Evolutionary conservation across 2,329 filamentous ascomycete species (phyloP), one percentile per base, ranked within the genome.

Genomic region (Pseudogymnoascus sp.): DNA sequence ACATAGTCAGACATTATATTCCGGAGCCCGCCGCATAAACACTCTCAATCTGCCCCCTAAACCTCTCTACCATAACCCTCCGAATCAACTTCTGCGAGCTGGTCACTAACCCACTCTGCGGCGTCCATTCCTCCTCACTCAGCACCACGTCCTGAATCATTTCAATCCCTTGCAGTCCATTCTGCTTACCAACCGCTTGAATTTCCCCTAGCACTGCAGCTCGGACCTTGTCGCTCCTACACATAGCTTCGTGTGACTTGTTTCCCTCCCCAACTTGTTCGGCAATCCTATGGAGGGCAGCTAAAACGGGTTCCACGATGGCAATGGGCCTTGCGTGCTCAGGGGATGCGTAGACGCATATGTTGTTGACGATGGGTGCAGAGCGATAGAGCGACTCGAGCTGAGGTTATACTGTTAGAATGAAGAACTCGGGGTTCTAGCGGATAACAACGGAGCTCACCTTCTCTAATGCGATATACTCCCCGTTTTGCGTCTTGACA

Each of bases 381-480:
- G 90, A 87, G 66, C 93, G 88, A 79, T 97, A 97, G 63, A 96
- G 82, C 2, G 93, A 89, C 78, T 97, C 93, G 65, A 97, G 86
- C 80, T 93, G n/a, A 9, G n/a, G 36, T 40, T 40, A 40, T 40
- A 8, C 4, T 17, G n/a, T 40, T 84, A 40, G 15, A 40, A 40
- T 17, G 13, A 40, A 33, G 10, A 11, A 11, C 10, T 11, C 31
- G 11, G 11, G 10, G 9, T 9, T 11, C 4, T 3, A 40, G 6
- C 36, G n/a, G 15, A n/a, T 19, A 10, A n/a, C 3, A 40, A 40
- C n/a, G 36, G n/a, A 2, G 3, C 36, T 17, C n/a, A 9, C 36
- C 36, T 40, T 97, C 80, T 97, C 93, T 3, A 99, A 84, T 21
- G 93, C 95, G 75, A 97, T 96, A 77, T 97, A 97, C 81, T 97